Base-by-base conservation (phyloP, 495 filamentous ascomycete genomes). In the Penicillium lagena region DNA sequence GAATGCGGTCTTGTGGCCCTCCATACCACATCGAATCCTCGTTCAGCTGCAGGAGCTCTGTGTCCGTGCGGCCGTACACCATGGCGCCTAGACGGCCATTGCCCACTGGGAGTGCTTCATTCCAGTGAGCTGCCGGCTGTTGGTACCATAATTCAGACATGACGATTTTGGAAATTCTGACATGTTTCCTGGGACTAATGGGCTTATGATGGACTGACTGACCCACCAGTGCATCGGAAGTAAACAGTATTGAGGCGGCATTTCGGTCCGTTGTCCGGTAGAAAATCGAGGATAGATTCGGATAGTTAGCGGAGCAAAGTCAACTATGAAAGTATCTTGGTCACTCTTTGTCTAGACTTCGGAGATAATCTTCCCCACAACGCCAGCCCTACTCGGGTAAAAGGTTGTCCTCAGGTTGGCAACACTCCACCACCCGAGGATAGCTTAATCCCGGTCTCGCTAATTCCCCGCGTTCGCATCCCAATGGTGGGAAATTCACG, bases 21-120 rank as follows among this genome's bases (percentile, higher is more conserved):
- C 75, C 76, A 51, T 68, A 74, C 76, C 73, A 78, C 9, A 78
- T 56, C 7, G 72, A 72, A 46, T 78, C 70, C 43, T 80, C 76
- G 42, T 77, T 79, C 17, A 80, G 50, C 9, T 61, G 56, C n/a
- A 78, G 44, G 44, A 71, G 55, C 44, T 78, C 76, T 7, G 61
- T 66, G 13, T 58, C 54, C 29, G 64, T 63, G 38, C 61, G 55
- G 27, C 75, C 77, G 47, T 67, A 71, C 28, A 80, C 56, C 56
- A 72, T 65, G 28, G 68, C 74, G 6, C 74, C 77, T 9, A 79
- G 58, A 28, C 75, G 60, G 29, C 75, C 75, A 56, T 79, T 79
- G 8, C 76, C 75, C 38, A 80, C 62, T 11, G 67, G 68, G 8
- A 71, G 54, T 29, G 59, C 54, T 45, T 58, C 54, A 43, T 61